Percentiles rank a stretch among this genome's conserved stretches.
Conservation (phyloP, 495 filamentous ascomycete species). For the Aspergillus sclerotiicarbonarius region DNA sequence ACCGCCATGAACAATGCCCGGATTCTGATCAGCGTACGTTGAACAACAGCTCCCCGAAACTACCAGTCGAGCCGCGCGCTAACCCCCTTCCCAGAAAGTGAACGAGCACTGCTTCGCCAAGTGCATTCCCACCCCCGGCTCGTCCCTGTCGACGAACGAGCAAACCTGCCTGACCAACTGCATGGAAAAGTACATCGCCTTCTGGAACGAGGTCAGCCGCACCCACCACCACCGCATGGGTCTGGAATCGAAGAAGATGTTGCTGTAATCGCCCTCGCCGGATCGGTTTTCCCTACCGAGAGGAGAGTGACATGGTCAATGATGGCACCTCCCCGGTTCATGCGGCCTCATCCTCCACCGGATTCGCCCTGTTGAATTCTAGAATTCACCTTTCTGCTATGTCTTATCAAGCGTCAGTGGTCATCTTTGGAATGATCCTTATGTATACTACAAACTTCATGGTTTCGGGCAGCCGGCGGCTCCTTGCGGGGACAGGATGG, state of each 20-base stretch:
- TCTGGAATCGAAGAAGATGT: constrained; percentile 49
- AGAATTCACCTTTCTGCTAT: constrained; percentile 3
- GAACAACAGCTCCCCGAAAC: constrained; percentile 4
- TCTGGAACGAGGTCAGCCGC: constrained; percentile 83
- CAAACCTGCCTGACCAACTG: constrained; percentile 78
- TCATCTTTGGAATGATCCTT: not conserved
- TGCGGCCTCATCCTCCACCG: constrained; percentile 1
- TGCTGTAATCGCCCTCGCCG: constrained; percentile 15
- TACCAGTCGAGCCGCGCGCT: constrained; percentile 1
- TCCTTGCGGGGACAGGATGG: not conserved
- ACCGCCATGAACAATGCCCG: constrained; percentile 72
- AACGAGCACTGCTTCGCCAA: constrained; percentile 96
- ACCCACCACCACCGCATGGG: constrained; percentile 74
- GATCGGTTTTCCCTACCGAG: too few species aligned
- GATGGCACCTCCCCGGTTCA: too few species aligned
- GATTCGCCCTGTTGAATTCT: constrained; percentile 20
- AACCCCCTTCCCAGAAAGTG: constrained; percentile 66
- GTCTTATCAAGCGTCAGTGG: not conserved
- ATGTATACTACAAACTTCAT: not conserved
- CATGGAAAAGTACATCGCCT: constrained; percentile 96
- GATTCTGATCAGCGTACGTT: constrained; percentile 67
- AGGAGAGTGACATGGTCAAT: too few species aligned
- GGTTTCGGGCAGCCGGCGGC: not conserved
- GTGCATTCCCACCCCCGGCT: constrained; percentile 83
- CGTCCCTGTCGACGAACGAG: constrained; percentile 68